Percentiles rank a stretch among this genome's conserved stretches.
These are phyloP conservation scores for Hericium coralloides DNA, from an alignment of 768 basidiomycete genomes.

Conservation along the genomic window DNA sequence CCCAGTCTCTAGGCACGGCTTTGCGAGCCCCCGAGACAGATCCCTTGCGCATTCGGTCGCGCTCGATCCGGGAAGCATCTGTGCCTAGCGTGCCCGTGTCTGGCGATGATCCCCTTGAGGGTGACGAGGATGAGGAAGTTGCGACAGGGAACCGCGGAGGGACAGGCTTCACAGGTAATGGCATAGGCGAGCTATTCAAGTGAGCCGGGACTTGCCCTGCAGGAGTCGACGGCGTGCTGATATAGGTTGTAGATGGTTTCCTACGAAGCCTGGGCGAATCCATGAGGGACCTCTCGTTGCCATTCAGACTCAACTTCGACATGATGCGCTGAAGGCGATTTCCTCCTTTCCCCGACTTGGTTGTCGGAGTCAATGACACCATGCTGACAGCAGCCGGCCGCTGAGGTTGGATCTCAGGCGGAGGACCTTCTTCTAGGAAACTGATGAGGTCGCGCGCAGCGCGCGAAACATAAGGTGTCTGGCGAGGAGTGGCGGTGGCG, in stretches of 20 bases:
- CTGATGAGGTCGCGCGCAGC: constrained; percentile 43
- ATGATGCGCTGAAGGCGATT: constrained; percentile 74
- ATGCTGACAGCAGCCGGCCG: constrained; percentile 5
- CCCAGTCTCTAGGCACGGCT: constrained; percentile 20
- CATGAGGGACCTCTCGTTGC: constrained; percentile 22
- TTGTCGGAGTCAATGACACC: constrained; percentile 13
- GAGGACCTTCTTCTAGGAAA: constrained; percentile 51
- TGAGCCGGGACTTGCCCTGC: background rate
- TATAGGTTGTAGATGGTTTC: constrained; percentile 7
- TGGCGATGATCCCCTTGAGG: constrained; percentile 3
- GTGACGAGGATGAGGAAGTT: constrained; percentile 12
- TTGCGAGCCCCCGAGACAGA: constrained; percentile 19
- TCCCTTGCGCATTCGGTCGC: constrained; percentile 19
- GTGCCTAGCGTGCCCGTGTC: background rate
- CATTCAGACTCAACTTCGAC: constrained; percentile 50
- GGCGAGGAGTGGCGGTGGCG: background rate
- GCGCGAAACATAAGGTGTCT: constrained; percentile 26
- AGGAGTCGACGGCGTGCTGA: constrained; percentile 17
- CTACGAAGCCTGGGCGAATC: constrained; percentile 24
- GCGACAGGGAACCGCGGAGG: constrained; percentile 8
- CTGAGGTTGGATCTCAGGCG: constrained; percentile 26
- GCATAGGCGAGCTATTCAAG: background rate
- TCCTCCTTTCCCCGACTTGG: constrained; percentile 28
- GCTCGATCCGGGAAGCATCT: background rate
- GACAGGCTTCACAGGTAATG: constrained; percentile 6